Evolutionary conservation across 2,329 filamentous ascomycete species (phyloP), one percentile per base, ranked within the genome.

Genomic region (Fusarium sp.): DNA sequence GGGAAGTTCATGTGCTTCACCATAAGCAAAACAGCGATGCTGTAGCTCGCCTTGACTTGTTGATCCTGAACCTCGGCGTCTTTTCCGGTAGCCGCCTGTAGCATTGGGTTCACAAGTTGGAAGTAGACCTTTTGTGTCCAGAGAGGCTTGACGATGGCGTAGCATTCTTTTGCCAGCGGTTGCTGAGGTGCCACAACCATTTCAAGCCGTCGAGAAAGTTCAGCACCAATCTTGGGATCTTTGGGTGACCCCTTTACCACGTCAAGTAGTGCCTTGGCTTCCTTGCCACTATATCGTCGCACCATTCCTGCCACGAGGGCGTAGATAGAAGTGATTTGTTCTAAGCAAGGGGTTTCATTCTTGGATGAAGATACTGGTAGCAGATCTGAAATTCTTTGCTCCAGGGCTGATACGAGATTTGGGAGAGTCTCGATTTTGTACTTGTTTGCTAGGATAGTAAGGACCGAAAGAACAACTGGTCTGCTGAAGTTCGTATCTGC

Each of bases 121-220:
- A 81, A 76, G 70, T 85, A 86, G 4, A 82, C 75, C 74, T 83
- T 84, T 59, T 87, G 85, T 59, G 79, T 75, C 80, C 81, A 83
- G 2, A 86, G 76, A 5, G 80, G 80, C 64, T 81, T 82, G 31
- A 83, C 74, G 4, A 80, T 65, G 6, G 81, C 82, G 55, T 81
- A 82, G 63, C 78, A 79, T 6, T 81, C 79, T 45, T 80, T 75
- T 17, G 73, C 75, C 3, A 85, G 75, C 29, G 77, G 74, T 3
- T 73, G 72, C 51, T 81, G 80, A 6, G 79, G 76, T 5, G 78
- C 76, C 40, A 84, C 78, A 11, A 85, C 72, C 49, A 79, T 76
- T 25, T 83, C 80, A 17, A 85, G 70, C 1, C 79, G 77, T 6
- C 78, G 77, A 2, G 80, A 81, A 43, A 85, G 77, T 10, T 75